Evolutionary conservation across 208 protist species (phyloP), one percentile per base, ranked within the genome.

Genomic region (Sergeia podlipaevii): DNA sequence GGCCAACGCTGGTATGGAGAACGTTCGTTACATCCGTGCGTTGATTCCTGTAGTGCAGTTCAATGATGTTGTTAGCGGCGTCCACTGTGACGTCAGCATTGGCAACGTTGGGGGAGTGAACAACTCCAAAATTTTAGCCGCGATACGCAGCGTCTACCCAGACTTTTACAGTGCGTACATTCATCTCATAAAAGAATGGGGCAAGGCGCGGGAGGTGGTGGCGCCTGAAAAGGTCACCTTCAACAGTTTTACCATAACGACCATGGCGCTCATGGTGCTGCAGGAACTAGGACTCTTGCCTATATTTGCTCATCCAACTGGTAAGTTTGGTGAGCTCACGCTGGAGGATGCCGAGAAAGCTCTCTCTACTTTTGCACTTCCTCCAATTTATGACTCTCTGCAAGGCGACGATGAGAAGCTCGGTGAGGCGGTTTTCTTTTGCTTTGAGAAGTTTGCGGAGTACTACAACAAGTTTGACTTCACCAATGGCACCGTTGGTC

Each of bases 161-260:
- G 82, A 91, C 60, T 91, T 96, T 36, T 91, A 85, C 58, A 60
- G 82, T 4, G 83, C 78, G 51, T 96, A 93, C 68, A 75, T 96
- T 33, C 82, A 93, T 60, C 37, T 85, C 13, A 66, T 96, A 34
- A 96, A 93, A 76, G 77, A 80, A 56, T 96, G 89, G 85, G 85
- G 61, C 0, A 96, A 96, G 66, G 60, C 59, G 23, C 68, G 80
- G 2, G 85, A 96, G 62, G 69, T 96, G 45, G 74, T 96, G 44
- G 66, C 81, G 18, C 89, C 89, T 1, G 85, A 91, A 29, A 88
- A 90, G 51, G 50, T 46, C 11, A 88, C 72, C 37, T 90, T 96
- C 64, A 96, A 91, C 70, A 93, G 85, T 65, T 96, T 96, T 52
- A 90, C 89, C 55, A 69, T 93, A 29, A 96, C 89, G 0, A 90